Base-by-base conservation (phyloP, 1,284 basidiomycete species). In the Sanghuangporus baumii region DNA sequence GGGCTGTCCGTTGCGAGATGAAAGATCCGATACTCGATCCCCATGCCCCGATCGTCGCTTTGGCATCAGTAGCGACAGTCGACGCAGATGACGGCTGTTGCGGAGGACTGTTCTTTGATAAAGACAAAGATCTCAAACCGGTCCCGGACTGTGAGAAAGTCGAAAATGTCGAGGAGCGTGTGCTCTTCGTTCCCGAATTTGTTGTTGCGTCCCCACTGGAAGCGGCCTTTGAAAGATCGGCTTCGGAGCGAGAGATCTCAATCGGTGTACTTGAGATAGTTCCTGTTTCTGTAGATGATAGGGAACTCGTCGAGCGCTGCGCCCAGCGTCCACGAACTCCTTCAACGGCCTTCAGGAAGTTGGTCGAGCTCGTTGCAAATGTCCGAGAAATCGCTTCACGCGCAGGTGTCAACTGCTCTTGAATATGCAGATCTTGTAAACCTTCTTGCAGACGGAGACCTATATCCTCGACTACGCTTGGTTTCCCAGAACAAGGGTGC, bases 401-500 rank as follows among this genome's bases (percentile, higher is more conserved):
- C 0, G 94, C 89, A 1, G 94, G 93, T 2, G 88, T 93, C 3
- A 97, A 83, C 68, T 93, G 91, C 73, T 96, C 90, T 37, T 96
- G 92, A 3, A 97, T 74, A 71, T 90, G 92, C 55, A 97, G 81
- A 36, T 96, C 94, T 71, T 96, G 93, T 37, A 97, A 84, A 1
- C 94, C 94, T 75, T 97, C 94, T 65, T 85, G 82, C 14, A 98
- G 80, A 6, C 94, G 87, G 7, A 97, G 80, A 12, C 94, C 90
- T 41, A 98, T 88, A 69, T 98, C 94, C 5, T 92, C 81, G 2
- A 96, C 90, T 1, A 93, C 85, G n/a, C 89, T 90, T 0, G 90
- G 89, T 71, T 91, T 92, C 67, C 93, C 91, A 63, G 87, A 89
- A 71, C 93, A 96, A 41, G 94, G 94, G 74, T 96, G 94, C 55